A percentile compares a stretch with the other conserved stretches of the same genome.
phyloP scores from a whole-genome alignment of 352 stramenopile species.

The Phytopythium oedochilum region DNA sequence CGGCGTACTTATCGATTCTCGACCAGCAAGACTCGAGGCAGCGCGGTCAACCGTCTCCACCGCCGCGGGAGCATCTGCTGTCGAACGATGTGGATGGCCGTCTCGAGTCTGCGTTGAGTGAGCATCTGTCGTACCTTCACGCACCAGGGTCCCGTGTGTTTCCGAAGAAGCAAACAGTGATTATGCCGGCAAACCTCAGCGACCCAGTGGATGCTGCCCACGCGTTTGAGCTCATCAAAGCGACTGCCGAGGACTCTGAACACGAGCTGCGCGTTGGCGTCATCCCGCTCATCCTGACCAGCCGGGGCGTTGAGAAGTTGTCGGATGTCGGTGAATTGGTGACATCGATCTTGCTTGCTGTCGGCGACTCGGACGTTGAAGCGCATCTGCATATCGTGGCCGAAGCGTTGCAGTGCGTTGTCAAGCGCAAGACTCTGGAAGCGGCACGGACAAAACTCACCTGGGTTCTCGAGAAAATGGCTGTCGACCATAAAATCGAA shows the following conservation, averaged over 20 bases:
- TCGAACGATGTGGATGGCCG: slow-evolving; percentile 54
- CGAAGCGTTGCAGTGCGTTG: slow-evolving; percentile 48
- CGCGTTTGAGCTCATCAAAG: slow-evolving; percentile 53
- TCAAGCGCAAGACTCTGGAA: slow-evolving; percentile 49
- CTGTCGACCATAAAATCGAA: slow-evolving; percentile 4
- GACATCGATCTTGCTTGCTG: slow-evolving; percentile 37
- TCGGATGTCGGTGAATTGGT: slow-evolving; percentile 33
- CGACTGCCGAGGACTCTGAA: slow-evolving; percentile 62
- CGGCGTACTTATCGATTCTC: slow-evolving; percentile 70
- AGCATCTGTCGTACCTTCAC: slow-evolving; percentile 57
- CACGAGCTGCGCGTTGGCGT: slow-evolving; percentile 53
- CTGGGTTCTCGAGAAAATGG: slow-evolving; percentile 30
- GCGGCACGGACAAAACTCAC: slow-evolving; percentile 43
- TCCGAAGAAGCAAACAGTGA: slow-evolving; percentile 71
- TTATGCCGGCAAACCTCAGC: slow-evolving; percentile 53
- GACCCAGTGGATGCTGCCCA: slow-evolving; percentile 49
- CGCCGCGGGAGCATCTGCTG: slow-evolving; percentile 36
- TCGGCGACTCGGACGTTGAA: slow-evolving; percentile 55
- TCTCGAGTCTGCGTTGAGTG: slow-evolving; percentile 40
- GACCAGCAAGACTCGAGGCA: slow-evolving; percentile 16
- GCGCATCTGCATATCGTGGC: slow-evolving; percentile 44
- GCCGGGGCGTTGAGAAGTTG: slow-evolving; percentile 6
- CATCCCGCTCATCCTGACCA: slow-evolving; percentile 30
- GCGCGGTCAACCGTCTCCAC: not conserved
- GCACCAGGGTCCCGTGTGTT: slow-evolving; percentile 30